These are phyloP conservation scores for Zymoseptoria passerinii DNA, from an alignment of 2,329 filamentous ascomycete genomes.

Conservation along the genomic window DNA sequence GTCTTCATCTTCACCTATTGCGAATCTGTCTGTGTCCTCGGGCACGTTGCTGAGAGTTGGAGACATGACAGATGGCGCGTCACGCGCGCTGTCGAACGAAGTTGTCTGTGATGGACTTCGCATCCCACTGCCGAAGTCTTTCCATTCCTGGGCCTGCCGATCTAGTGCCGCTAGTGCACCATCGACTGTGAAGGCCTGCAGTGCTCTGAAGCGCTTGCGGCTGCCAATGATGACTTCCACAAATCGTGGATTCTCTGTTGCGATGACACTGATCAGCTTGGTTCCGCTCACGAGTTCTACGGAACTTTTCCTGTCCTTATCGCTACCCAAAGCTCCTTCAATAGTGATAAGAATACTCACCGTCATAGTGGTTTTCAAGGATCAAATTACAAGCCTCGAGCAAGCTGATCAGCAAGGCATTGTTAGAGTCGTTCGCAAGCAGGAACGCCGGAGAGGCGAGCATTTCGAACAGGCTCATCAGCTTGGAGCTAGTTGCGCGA, in stretches of 20 bases:
- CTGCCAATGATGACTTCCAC: constrained; percentile 72
- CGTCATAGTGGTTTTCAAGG: constrained; percentile 63
- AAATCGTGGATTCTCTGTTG: constrained; percentile 67
- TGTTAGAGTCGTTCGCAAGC: constrained; percentile 84
- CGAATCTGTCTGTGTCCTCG: constrained; percentile 69
- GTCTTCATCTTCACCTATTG: constrained; percentile 78
- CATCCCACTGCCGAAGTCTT: constrained; percentile 30
- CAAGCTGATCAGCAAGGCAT: constrained; percentile 68
- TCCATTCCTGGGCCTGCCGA: constrained; percentile 63
- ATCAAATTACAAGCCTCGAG: constrained; percentile 85
- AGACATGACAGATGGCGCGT: constrained; percentile 50
- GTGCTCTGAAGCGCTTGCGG: constrained; percentile 71
- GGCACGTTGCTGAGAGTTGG: constrained; percentile 59
- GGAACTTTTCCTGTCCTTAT: background rate
- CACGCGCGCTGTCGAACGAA: constrained; percentile 61
- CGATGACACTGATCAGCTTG: background rate
- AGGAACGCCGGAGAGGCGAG: constrained; percentile 93
- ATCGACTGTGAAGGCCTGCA: constrained; percentile 83
- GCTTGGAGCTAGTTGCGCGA: constrained; percentile 64
- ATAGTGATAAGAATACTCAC: constrained; percentile 12
- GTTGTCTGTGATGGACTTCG: constrained; percentile 38
- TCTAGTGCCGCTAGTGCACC: constrained; percentile 88
- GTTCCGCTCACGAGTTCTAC: background rate
- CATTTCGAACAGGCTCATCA: constrained; percentile 79
- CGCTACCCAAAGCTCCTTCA: background rate